Evolutionary conservation across 2,329 filamentous ascomycete genomes (phyloP), one percentile per base, ranked within the genome.

Genomic region (Trichoderma aggressivum): DNA sequence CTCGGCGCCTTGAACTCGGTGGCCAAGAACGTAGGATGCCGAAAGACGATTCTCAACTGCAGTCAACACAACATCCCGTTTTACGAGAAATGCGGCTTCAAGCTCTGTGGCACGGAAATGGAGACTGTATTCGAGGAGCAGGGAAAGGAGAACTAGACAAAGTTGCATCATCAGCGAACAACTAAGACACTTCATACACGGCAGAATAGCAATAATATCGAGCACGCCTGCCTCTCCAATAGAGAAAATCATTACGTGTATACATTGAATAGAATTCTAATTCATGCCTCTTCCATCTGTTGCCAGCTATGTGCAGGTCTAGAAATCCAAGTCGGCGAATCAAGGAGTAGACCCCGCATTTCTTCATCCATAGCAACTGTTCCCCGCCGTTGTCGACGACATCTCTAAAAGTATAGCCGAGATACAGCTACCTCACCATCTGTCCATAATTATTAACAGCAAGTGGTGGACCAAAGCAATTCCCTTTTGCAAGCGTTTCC

Each of bases 21-120:
- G 30, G 92, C 92, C 3, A 85, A 88, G 78, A 87, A 90, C 73
- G 88, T 92, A 58, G 93, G 93, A 6, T 95, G 92, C 79, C 94
- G 94, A 78, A 95, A 92, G 87, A 91, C 86, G 55, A 94, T 94
- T 72, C 84, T 95, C 70, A 92, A 95, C 77, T 95, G 93, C 81
- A 91, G 89, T 12, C 90, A 92, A 79, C 86, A 88, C 63, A 95
- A 94, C 72, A 91, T 93, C 78, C 90, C 90, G 0, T 95, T 96
- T 81, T 96, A 95, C 78, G 85, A 74, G 26, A 81, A 76, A 43
- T 78, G 77, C 62, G 77, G 77, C 10, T 78, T 77, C 64, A 30
- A 50, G 3, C 18, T 60, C 16, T 63, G 71, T 1, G 73, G 73
- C 12, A 70, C 71, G 50, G 75, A 76, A 62, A 76, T 76, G 75